Percentiles rank a stretch among this genome's conserved stretches.
Conservation (phyloP, 805 yeast species). For the Metschnikowia lunata region DNA sequence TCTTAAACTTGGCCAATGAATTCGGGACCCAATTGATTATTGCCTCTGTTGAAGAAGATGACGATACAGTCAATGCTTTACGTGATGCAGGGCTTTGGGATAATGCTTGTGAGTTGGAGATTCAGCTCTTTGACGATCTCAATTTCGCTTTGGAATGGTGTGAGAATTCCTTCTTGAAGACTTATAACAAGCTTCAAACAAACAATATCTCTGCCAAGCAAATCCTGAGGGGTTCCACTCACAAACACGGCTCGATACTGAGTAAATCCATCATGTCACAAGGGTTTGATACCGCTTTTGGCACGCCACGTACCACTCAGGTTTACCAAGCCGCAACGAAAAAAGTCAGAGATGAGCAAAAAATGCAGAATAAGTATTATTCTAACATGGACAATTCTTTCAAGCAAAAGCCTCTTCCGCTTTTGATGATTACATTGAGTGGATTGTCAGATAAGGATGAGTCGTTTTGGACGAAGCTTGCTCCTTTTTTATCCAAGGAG, state of each 20-base stretch:
- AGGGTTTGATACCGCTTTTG: slow-evolving; percentile 26
- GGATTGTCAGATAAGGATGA: slow-evolving; percentile 48
- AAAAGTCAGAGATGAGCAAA: slow-evolving; percentile 40
- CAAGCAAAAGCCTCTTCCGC: slow-evolving; percentile 55
- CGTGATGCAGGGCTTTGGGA: slow-evolving; percentile 81
- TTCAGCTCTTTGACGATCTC: slow-evolving; percentile 69
- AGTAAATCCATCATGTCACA: slow-evolving; percentile 15
- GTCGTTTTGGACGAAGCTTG: slow-evolving; percentile 61
- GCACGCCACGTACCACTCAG: slow-evolving; percentile 53
- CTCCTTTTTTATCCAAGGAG: slow-evolving; percentile 48
- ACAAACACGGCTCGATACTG: slow-evolving; percentile 3
- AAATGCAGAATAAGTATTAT: slow-evolving; percentile 45
- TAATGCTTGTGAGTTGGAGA: slow-evolving; percentile 30
- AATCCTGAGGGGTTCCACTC: slow-evolving; percentile 8
- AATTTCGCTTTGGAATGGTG: slow-evolving; percentile 95
- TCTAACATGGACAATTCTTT: slow-evolving; percentile 32
- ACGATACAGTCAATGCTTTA: slow-evolving; percentile 64
- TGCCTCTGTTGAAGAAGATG: slow-evolving; percentile 69
- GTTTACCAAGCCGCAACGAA: slow-evolving; percentile 50
- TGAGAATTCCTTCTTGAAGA: slow-evolving; percentile 79
- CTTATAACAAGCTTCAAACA: slow-evolving; percentile 43
- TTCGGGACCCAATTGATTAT: slow-evolving; percentile 68
- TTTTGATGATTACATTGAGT: slow-evolving; percentile 60
- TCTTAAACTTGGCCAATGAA: slow-evolving; percentile 70
- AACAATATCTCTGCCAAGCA: slow-evolving; percentile 15